A percentile compares a stretch with the other conserved stretches of the same genome.
phyloP scores from a whole-genome alignment of 768 basidiomycete genomes.

The Rossbeevera mucosa region DNA sequence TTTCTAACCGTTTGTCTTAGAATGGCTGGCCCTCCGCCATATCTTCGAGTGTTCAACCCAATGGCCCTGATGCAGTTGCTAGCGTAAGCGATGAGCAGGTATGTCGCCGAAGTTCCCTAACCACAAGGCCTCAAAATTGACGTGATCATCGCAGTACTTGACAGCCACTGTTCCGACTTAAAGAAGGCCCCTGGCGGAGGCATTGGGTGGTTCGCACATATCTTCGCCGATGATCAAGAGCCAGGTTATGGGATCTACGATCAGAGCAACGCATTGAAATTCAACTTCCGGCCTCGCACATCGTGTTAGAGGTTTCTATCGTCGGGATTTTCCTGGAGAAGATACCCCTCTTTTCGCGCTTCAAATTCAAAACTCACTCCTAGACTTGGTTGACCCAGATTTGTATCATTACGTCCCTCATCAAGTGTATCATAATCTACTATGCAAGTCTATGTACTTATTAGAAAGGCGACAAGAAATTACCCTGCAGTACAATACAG shows the following conservation, averaged over 20 bases:
- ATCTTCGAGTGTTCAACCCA: constrained; percentile 58
- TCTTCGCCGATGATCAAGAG: constrained; percentile 62
- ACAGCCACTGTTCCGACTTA: constrained; percentile 57
- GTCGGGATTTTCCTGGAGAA: background rate
- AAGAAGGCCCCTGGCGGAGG: constrained; percentile 58
- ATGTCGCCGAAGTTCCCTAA: constrained; percentile 15
- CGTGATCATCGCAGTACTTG: constrained; percentile 38
- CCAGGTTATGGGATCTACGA: constrained; percentile 71
- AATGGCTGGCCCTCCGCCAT: constrained; percentile 77
- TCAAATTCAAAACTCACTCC: no score
- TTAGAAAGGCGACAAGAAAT: constrained; percentile 3
- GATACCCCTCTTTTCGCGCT: background rate
- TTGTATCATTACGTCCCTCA: background rate
- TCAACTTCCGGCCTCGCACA: constrained; percentile 60
- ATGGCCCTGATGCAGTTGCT: constrained; percentile 57
- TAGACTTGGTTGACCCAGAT: background rate
- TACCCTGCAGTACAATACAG: constrained; percentile 19
- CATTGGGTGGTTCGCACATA: constrained; percentile 79
- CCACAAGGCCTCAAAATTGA: background rate
- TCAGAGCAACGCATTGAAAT: constrained; percentile 47
- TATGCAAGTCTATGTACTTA: background rate
- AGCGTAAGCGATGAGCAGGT: constrained; percentile 61
- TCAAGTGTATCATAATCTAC: background rate
- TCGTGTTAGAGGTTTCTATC: constrained; percentile 40
- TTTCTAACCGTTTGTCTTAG: constrained; percentile 31